Percentiles rank a stretch among this genome's conserved stretches.
phyloP scores from a whole-genome alignment of 148 eudicot genomes.

The Simmondsia chinensis region DNA sequence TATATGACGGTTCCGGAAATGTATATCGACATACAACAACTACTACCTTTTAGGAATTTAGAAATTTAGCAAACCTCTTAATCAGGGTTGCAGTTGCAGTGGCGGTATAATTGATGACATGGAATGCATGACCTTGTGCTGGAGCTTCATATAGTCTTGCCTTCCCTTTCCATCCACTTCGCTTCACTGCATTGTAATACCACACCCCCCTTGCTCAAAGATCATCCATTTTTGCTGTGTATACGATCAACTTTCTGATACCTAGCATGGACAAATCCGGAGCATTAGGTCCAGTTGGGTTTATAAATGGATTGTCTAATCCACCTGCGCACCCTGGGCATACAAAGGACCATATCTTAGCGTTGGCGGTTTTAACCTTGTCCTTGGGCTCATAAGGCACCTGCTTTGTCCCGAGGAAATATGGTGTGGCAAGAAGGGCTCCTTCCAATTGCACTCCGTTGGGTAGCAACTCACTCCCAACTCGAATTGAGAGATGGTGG shows the following conservation, averaged over 20 bases:
- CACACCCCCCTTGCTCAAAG: constrained; percentile 15
- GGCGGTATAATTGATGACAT: too few species aligned
- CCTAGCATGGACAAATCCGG: constrained; percentile 17
- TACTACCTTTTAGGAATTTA: too few species aligned
- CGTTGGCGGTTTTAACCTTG: neutral
- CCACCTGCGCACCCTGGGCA: constrained; percentile 22
- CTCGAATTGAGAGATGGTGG: constrained; percentile 31
- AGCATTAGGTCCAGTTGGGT: constrained; percentile 27
- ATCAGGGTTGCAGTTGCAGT: too few species aligned
- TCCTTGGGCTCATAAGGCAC: constrained; percentile 11
- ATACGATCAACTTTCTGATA: constrained; percentile 32
- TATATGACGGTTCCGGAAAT: too few species aligned
- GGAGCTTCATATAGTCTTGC: too few species aligned
- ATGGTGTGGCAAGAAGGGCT: constrained; percentile 30
- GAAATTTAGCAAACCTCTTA: too few species aligned
- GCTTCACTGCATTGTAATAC: constrained; percentile 17
- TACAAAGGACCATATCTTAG: constrained; percentile 36
- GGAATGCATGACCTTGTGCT: too few species aligned
- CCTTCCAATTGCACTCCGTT: constrained; percentile 21
- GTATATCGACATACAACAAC: too few species aligned
- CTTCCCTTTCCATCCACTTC: constrained; percentile 13
- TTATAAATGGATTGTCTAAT: constrained; percentile 24
- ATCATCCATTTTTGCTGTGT: constrained; percentile 35
- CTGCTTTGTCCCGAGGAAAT: constrained; percentile 29
- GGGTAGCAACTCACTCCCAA: too few species aligned